Evolutionary conservation across 345 rosid genomes (phyloP), one percentile per base, ranked within the genome.

Genomic region (Eucalyptus polyanthemos): DNA sequence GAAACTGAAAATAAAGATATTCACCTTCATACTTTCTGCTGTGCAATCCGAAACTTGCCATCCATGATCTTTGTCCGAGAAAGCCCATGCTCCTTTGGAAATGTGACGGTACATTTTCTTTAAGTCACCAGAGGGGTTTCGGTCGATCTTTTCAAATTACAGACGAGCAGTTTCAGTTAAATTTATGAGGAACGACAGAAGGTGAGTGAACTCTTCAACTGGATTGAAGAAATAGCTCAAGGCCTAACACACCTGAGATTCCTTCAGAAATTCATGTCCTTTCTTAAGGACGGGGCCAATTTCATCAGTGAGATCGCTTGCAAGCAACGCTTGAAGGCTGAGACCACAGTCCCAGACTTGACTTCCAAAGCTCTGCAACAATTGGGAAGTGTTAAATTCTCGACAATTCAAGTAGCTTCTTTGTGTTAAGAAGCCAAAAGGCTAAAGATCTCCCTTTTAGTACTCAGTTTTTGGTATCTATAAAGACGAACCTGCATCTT

Each of bases 281-380:
- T 88, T 96, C 90, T 88, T 92, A 21, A 97, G 93, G 60, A 94
- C 93, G 4, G 95, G 92, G 65, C 94, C 94, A 51, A 94, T 89
- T 91, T 96, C 99, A 8, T 93, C 90, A 2, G 69, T 88, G 50
- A 97, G 92, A 88, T 95, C 92, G 86, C 93, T 88, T n/a, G 98
- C 94, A 87, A 97, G 89, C 90, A 97, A 88, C 37, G 98, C 99
- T 92, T 97, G 99, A 88, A 97, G 89, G 2, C 98, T 95, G 76
- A 96, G 93, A 69, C 92, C 95, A 6, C 98, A 89, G 88, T 97
- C 98, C 99, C 99, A 97, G 42, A 89, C 88, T 88, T 96, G 99
- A 88, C 98, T 96, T 58, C 98, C 98, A 56, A 96, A 95, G 88
- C 96, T 94, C 98, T 97, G 92, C 89, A 81, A 50, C 14, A 16